Percentiles rank a stretch among this genome's conserved stretches.
phyloP scores from a whole-genome alignment of 345 rosid species.

The Acer yangbiense region DNA sequence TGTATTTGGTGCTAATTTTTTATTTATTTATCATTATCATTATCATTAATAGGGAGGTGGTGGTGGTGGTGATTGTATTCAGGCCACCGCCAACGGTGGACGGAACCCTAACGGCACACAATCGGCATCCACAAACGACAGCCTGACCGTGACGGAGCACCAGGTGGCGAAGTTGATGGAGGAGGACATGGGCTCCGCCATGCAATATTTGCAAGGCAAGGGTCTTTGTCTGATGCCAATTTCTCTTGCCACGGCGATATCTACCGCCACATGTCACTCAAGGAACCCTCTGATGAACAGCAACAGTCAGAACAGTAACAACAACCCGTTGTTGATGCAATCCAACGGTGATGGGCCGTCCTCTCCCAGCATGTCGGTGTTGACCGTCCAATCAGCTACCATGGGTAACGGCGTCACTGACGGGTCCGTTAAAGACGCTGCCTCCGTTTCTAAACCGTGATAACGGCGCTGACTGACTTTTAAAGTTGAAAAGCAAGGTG shows the following conservation, averaged over 20 bases:
- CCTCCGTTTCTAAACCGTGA: conserved; percentile 72
- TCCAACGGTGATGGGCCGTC: conserved; percentile 55
- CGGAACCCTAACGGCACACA: conserved; percentile 31
- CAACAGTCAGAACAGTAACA: neutral
- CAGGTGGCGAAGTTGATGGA: conserved; percentile 96
- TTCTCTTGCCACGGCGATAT: conserved; percentile 85
- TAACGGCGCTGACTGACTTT: conserved; percentile 29
- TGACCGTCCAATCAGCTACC: conserved; percentile 72
- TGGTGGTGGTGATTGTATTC: conserved; percentile 52
- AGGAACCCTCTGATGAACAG: conserved; percentile 37
- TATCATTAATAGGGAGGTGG: conserved; percentile 27
- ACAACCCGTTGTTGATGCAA: conserved; percentile 22
- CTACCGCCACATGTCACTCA: conserved; percentile 66
- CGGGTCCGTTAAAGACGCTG: conserved; percentile 61
- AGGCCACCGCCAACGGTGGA: conserved; percentile 37
- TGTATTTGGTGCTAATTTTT: no score
- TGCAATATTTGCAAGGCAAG: conserved; percentile 96
- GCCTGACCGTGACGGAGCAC: conserved; percentile 73
- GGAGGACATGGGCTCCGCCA: conserved; percentile 98
- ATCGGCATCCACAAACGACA: conserved; percentile 45
- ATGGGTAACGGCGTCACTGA: conserved; percentile 44
- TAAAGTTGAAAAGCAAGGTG: neutral
- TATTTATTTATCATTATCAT: no score
- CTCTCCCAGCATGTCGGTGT: conserved; percentile 76
- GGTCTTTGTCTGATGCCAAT: conserved; percentile 98